Evolutionary conservation across 768 basidiomycete genomes (phyloP), one percentile per base, ranked within the genome.

Genomic region (Mycena pura): DNA sequence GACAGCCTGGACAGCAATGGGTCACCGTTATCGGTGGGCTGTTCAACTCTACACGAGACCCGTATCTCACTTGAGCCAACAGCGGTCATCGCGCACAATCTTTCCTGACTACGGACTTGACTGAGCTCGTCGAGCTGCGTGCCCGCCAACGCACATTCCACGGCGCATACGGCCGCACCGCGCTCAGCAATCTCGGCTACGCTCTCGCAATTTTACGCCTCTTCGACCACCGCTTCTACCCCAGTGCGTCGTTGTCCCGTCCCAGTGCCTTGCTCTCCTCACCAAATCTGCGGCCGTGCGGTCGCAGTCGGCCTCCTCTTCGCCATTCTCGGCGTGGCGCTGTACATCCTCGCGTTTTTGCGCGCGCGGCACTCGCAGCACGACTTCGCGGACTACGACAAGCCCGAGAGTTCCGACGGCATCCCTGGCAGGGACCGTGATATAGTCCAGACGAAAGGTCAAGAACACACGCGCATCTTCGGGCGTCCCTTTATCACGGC

Each of bases 81-180:
- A 83, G 82, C 58, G 81, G 82, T 0, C 83, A 84, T 54, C 76
- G 80, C 29, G 74, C 77, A 13, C 59, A 80, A 45, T 88, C 86
- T 1, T 88, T 86, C 64, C 68, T 77, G 8, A 76, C 86, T 1
- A 66, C 77, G 17, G 87, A 89, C 64, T 60, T 86, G 29, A 80
- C 78, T 50, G 86, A 89, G 69, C 82, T 89, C 51, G 86, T 86
- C 22, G 92, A 95, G 70, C 74, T 95, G 17, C 83, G 93, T 14
- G 93, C 93, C 1, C 82, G 92, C 27, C 87, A 91, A 65, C 82
- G 93, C 39, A 95, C 93, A 0, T 93, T 93, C 69, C 84, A 93
- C 51, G 92, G 91, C 15, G 91, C 92, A 14, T 94, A 94, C 73
- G 82, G 81, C 36, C 86, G 92, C 25, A 90, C 87, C 0, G 92